Percentiles rank a stretch among this genome's conserved stretches.
Evolutionary conservation across 371 early-diverging fungal species (phyloP).

Genomic region (Basidiobolus meristosporus): DNA sequence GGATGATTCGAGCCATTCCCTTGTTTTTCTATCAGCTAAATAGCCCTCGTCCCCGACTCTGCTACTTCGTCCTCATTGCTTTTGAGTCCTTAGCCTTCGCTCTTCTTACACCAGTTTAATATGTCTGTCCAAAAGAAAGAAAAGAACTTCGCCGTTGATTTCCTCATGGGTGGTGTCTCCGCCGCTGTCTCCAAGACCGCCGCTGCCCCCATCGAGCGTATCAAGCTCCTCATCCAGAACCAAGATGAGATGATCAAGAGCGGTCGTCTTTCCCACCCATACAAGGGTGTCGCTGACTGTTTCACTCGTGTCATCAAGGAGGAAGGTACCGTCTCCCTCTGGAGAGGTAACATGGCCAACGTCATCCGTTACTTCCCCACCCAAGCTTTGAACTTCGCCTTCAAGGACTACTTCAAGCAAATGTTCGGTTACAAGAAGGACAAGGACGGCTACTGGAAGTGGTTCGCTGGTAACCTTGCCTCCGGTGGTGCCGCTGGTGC

Average conservation of each 20-base stretch:
- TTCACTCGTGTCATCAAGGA: conserved; percentile 43
- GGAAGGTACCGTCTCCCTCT: conserved; percentile 39
- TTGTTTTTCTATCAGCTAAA: too few relatives aligned
- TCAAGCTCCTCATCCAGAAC: conserved; percentile 56
- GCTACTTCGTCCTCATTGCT: too few relatives aligned
- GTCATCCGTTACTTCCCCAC: conserved; percentile 68
- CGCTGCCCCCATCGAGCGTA: conserved; percentile 65
- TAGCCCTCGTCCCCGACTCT: too few relatives aligned
- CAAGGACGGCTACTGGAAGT: conserved; percentile 45
- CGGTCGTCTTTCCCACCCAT: too few relatives aligned
- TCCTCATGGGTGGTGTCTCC: too few relatives aligned
- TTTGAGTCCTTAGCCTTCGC: too few relatives aligned
- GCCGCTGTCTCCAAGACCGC: conserved; percentile 86
- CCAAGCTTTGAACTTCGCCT: conserved; percentile 63
- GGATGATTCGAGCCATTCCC: too few relatives aligned
- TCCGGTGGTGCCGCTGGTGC: conserved; percentile 66
- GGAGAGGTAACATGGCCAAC: conserved; percentile 53
- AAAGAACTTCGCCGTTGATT: too few relatives aligned
- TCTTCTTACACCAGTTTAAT: too few relatives aligned
- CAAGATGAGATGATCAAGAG: conserved; percentile 63
- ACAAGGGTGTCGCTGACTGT: conserved; percentile 47
- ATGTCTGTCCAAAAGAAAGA: too few relatives aligned
- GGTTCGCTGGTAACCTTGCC: conserved; percentile 54
- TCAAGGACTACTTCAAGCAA: conserved; percentile 62
- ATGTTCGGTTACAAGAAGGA: conserved; percentile 48